Conservation (phyloP, 192 early-diverging fungal species). For the Rhizoclosmatium globosum region DNA sequence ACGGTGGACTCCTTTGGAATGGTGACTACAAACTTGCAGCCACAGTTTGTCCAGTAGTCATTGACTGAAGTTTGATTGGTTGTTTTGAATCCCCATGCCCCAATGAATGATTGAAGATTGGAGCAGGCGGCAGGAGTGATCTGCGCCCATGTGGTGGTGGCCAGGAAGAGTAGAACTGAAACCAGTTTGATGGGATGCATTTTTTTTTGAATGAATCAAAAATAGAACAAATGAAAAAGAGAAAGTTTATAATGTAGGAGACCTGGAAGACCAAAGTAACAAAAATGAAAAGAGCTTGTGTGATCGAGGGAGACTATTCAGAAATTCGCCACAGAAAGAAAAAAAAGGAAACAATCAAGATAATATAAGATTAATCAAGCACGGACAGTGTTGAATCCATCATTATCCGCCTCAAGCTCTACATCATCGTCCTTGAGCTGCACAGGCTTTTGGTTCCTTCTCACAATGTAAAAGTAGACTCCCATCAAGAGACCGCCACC, state of each 20-base stretch:
- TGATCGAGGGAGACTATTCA: no score
- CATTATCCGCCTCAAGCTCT: background rate
- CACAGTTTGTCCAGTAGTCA: constrained; percentile 8
- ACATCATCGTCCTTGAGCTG: constrained; percentile 10
- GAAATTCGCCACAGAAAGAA: no score
- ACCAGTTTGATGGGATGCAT: no score
- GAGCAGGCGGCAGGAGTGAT: background rate
- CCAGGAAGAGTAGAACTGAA: no score
- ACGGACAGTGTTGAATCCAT: no score
- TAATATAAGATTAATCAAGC: no score
- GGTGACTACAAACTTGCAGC: constrained; percentile 14
- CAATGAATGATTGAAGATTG: background rate
- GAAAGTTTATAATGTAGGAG: no score
- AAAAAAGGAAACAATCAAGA: no score
- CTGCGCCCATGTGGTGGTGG: background rate
- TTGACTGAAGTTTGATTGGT: background rate
- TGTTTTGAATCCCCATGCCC: background rate
- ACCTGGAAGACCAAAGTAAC: no score
- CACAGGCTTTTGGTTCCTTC: constrained; percentile 24
- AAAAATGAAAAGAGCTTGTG: no score
- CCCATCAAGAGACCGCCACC: constrained; percentile 15
- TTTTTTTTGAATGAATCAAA: no score
- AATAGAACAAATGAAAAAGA: no score
- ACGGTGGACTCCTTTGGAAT: background rate
- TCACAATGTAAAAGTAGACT: constrained; percentile 2